Evolutionary conservation across 495 filamentous ascomycete species (phyloP).

Genomic region (Penicillium riverlandense): DNA sequence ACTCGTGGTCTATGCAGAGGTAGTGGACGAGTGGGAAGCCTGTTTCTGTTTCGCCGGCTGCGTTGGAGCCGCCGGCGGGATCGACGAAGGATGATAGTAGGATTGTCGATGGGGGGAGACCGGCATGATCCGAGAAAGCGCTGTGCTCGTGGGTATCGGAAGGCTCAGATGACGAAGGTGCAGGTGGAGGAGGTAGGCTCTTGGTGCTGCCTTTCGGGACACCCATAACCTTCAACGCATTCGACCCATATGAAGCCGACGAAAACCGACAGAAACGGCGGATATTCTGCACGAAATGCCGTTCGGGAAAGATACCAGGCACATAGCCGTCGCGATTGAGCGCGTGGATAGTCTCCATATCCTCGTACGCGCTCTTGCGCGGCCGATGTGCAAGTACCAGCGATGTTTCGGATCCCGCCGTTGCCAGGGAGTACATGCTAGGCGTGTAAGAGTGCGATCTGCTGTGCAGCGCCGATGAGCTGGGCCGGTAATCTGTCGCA

Average conservation of each 20-base stretch:
- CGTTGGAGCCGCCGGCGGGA: constrained; percentile 65
- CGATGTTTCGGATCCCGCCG: constrained; percentile 58
- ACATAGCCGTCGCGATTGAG: constrained; percentile 51
- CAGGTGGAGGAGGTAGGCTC: constrained; percentile 9
- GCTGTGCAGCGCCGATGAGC: constrained; percentile 23
- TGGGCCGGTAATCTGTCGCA: constrained; percentile 22
- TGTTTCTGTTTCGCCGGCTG: constrained; percentile 62
- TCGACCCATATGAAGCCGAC: constrained; percentile 68
- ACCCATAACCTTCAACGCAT: constrained; percentile 64
- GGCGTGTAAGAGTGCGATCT: constrained; percentile 36
- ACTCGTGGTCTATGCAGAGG: constrained; percentile 69
- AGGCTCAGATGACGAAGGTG: too few species aligned
- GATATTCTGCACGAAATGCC: constrained; percentile 64
- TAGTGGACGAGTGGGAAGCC: constrained; percentile 75
- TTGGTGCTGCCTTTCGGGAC: constrained; percentile 41
- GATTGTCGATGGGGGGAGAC: constrained; percentile 59
- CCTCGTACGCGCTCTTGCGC: constrained; percentile 47
- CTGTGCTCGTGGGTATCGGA: constrained; percentile 55
- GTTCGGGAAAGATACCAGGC: constrained; percentile 57
- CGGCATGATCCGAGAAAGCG: constrained; percentile 65
- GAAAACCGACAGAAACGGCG: constrained; percentile 71
- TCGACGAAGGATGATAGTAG: constrained; percentile 72
- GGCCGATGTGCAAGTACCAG: constrained; percentile 51
- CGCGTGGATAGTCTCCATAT: constrained; percentile 45
- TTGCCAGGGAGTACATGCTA: constrained; percentile 65